These are phyloP conservation scores for Metschnikowia gelsemii DNA, from an alignment of 805 yeast species.

Conservation along the genomic window DNA sequence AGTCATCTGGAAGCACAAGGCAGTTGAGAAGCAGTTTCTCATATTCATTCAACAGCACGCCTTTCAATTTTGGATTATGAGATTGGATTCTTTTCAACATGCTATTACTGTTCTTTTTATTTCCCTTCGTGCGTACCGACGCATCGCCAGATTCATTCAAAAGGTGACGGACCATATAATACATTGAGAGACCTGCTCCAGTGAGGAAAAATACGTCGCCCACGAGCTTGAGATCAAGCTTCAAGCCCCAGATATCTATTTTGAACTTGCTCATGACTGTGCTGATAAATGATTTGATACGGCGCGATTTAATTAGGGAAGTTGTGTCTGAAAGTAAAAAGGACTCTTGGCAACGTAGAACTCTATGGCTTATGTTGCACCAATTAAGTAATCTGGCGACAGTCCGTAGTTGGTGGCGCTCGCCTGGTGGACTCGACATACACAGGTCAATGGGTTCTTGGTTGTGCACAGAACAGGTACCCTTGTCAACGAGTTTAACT, in stretches of 20 bases:
- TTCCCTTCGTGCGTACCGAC: constrained; percentile 49
- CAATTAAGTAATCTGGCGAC: too few species aligned
- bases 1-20: constrained; percentile 82
- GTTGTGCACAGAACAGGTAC: too few species aligned
- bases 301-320: too few species aligned
- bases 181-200: constrained; percentile 69
- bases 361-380: too few species aligned
- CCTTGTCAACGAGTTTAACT: too few species aligned
- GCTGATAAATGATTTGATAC: too few species aligned
- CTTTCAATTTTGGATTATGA: constrained; percentile 56
- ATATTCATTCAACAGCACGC: constrained; percentile 61
- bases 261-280: constrained; percentile 37
- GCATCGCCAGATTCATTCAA: constrained; percentile 36
- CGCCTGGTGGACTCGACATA: too few species aligned
- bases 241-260: constrained; percentile 38
- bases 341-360: too few species aligned
- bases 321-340: too few species aligned
- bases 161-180: constrained; percentile 53
- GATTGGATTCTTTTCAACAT: constrained; percentile 36
- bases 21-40: constrained; percentile 76
- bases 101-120: constrained; percentile 59
- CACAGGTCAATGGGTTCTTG: too few species aligned
- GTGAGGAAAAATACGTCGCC: constrained; percentile 43
- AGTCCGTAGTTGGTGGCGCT: too few species aligned
- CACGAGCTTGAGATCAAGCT: constrained; percentile 39